Evolutionary conservation across 2,329 filamentous ascomycete genomes (phyloP).

Genomic region (Neodidymelliopsis sp.): DNA sequence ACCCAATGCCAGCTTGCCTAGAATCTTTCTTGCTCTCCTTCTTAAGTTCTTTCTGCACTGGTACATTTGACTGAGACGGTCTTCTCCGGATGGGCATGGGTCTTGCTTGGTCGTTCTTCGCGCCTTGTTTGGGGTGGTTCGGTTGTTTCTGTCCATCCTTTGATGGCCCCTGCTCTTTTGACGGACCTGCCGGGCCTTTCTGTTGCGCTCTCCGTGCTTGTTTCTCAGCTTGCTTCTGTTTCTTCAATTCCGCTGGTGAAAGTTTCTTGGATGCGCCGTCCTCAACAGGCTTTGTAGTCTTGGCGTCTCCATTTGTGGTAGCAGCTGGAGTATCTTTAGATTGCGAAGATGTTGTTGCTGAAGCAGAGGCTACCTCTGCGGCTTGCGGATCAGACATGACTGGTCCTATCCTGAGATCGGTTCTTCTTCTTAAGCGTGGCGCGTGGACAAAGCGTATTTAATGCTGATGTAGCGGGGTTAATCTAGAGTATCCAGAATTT

Average conservation of each 20-base stretch:
- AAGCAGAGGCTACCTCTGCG: slow-evolving; percentile 23
- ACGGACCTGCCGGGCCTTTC: slow-evolving; percentile 56
- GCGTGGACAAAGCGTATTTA: slow-evolving; percentile 10
- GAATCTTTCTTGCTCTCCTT: slow-evolving; percentile 46
- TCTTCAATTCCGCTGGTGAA: slow-evolving; percentile 83
- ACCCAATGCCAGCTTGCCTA: slow-evolving; percentile 66
- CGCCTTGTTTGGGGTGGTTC: slow-evolving; percentile 45
- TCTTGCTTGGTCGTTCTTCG: slow-evolving; percentile 44
- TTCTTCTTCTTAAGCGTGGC: slow-evolving; percentile 2
- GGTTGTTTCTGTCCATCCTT: slow-evolving; percentile 46
- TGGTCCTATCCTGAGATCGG: slow-evolving; percentile 1
- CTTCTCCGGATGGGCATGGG: slow-evolving; percentile 44
- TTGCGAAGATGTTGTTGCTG: slow-evolving; percentile 22
- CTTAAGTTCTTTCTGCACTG: slow-evolving; percentile 39
- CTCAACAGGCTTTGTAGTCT: slow-evolving; percentile 29
- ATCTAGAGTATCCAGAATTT: background rate
- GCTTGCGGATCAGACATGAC: slow-evolving; percentile 40
- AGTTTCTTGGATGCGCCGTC: slow-evolving; percentile 59
- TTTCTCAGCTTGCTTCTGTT: slow-evolving; percentile 89
- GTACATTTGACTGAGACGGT: slow-evolving; percentile 41
- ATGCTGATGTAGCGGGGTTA: slow-evolving; percentile 19
- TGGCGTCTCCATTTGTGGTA: slow-evolving; percentile 30
- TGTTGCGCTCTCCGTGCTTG: slow-evolving; percentile 79
- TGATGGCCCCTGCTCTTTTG: slow-evolving; percentile 44
- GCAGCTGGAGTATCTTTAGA: slow-evolving; percentile 20